These are phyloP conservation scores for Phytophthora colocasiae DNA, from an alignment of 352 stramenopile genomes.

Conservation along the genomic window DNA sequence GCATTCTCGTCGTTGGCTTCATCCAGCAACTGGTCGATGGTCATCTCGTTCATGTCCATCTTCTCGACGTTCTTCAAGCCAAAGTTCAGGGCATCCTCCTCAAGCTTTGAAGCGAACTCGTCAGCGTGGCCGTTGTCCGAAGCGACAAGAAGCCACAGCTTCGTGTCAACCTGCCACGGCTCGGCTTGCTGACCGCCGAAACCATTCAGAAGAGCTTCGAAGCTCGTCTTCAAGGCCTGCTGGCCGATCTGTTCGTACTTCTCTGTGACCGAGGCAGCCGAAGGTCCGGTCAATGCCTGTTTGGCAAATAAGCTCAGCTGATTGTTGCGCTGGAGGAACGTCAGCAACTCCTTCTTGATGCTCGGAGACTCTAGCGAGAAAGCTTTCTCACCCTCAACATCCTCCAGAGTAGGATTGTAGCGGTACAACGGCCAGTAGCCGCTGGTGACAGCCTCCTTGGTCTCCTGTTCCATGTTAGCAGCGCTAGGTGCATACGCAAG, in stretches of 20 bases:
- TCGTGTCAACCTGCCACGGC: conserved; percentile 72
- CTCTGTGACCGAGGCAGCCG: conserved; percentile 53
- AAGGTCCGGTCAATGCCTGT: conserved; percentile 59
- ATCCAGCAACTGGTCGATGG: conserved; percentile 68
- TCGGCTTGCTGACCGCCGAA: conserved; percentile 58
- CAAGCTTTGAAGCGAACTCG: conserved; percentile 74
- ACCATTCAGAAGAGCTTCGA: conserved; percentile 76
- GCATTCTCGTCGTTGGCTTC: conserved; percentile 78
- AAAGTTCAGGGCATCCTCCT: conserved; percentile 72
- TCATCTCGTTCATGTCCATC: conserved; percentile 88
- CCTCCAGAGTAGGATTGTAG: conserved; percentile 87
- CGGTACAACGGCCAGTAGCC: conserved; percentile 94
- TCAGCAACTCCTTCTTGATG: conserved; percentile 91
- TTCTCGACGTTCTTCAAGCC: conserved; percentile 82
- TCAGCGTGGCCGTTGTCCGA: conserved; percentile 82
- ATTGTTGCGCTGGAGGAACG: conserved; percentile 91
- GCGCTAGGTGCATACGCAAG: conserved; percentile 89
- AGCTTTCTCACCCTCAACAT: conserved; percentile 84
- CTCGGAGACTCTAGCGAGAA: conserved; percentile 92
- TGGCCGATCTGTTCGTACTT: conserved; percentile 85
- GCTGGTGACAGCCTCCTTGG: conserved; percentile 82
- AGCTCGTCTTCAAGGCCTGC: conserved; percentile 84
- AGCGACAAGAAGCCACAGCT: conserved; percentile 80
- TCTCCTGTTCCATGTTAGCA: conserved; percentile 90
- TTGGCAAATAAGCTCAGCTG: conserved; percentile 91